A percentile compares a stretch with the other conserved stretches of the same genome.
Conservation (phyloP, 257 asterid species). For the Voacanga thouarsii region DNA sequence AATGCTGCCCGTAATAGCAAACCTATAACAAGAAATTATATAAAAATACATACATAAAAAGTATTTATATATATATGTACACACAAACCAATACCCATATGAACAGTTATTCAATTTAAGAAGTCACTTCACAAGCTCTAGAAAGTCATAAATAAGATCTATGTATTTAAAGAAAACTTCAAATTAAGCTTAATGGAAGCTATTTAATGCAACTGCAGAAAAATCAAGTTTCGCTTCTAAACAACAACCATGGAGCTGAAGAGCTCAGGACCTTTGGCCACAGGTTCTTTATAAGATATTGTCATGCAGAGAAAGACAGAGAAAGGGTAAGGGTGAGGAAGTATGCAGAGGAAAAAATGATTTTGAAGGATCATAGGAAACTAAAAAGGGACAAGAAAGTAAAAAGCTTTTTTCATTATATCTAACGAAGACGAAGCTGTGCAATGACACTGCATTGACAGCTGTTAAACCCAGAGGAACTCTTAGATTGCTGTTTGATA, state of each 20-base stretch:
- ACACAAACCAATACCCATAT: not conserved
- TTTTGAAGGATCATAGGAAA: not conserved
- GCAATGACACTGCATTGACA: not conserved
- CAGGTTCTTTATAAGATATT: not conserved
- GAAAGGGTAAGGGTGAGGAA: not conserved
- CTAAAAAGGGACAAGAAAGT: not conserved
- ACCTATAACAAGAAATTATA: slow-evolving; percentile 25
- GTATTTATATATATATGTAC: not conserved
- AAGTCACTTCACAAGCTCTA: not conserved
- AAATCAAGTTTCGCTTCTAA: not conserved
- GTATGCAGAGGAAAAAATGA: not conserved
- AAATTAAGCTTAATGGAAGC: not conserved
- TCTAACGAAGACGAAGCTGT: not conserved
- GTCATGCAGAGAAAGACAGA: not conserved
- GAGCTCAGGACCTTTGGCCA: not conserved
- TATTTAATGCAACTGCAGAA: not conserved
- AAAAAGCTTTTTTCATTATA: not conserved
- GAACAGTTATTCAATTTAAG: not conserved
- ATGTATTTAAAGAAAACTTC: not conserved
- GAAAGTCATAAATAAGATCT: not conserved
- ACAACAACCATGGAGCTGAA: not conserved
- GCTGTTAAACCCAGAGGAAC: not conserved
- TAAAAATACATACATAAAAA: not conserved
- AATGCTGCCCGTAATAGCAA: slow-evolving; percentile 90
- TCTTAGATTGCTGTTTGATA: not conserved